Evolutionary conservation across 73 alveolate genomes (phyloP).

Genomic region (Blepharisma stoltei): DNA sequence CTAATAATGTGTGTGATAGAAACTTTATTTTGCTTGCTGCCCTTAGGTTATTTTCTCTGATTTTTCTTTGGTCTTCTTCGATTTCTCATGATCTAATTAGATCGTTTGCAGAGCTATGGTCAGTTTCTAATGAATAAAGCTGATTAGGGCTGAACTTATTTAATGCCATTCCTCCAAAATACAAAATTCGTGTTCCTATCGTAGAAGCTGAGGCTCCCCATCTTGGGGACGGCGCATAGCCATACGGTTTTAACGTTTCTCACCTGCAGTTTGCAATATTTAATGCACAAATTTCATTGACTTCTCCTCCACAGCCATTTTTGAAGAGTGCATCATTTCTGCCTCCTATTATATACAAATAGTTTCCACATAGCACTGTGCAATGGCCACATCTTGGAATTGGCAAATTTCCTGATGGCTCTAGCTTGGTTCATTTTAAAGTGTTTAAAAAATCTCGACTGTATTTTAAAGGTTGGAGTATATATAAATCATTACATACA

Average conservation of each 20-base stretch:
- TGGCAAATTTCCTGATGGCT: constrained; percentile 1
- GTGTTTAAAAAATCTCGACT: background rate
- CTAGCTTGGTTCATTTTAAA: background rate
- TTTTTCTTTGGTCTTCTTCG: too few species aligned
- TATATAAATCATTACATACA: background rate
- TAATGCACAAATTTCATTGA: background rate
- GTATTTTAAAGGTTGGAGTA: constrained; percentile 7
- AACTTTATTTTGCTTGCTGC: too few species aligned
- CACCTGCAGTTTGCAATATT: background rate
- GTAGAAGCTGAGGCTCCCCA: background rate
- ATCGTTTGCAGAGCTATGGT: too few species aligned
- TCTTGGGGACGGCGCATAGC: background rate
- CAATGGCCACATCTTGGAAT: constrained; percentile 7
- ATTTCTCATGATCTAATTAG: too few species aligned
- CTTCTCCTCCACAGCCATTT: background rate
- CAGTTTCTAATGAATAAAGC: background rate
- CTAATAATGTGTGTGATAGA: too few species aligned
- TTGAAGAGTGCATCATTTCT: background rate
- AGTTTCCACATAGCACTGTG: constrained; percentile 8
- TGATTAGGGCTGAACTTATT: background rate
- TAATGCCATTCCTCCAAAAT: background rate
- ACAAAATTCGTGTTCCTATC: background rate
- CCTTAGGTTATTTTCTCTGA: too few species aligned
- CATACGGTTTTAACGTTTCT: background rate
- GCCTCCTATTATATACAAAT: background rate